These are phyloP conservation scores for Ceratocystis eucalypticola DNA, from an alignment of 2,329 filamentous ascomycete species.

Conservation along the genomic window DNA sequence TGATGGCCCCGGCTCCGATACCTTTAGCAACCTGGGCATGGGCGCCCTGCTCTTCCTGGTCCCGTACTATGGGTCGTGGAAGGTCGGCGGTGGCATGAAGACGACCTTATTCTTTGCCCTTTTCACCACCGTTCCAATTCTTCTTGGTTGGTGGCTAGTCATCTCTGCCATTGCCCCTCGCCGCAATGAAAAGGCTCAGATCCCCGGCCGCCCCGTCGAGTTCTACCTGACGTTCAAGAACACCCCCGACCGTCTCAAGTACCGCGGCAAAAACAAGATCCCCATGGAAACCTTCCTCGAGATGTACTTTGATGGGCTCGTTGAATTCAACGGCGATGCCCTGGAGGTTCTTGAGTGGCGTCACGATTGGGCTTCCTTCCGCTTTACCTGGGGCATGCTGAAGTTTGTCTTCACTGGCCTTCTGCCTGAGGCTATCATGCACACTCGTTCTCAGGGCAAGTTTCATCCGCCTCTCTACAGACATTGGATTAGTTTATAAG, in stretches of 20 bases:
- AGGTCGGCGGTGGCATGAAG: slow-evolving; percentile 71
- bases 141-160: slow-evolving; percentile 63
- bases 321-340: slow-evolving; percentile 88
- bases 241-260: slow-evolving; percentile 47
- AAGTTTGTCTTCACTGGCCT: slow-evolving; percentile 79
- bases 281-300: slow-evolving; percentile 91
- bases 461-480: not conserved
- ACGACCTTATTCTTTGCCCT: slow-evolving; percentile 81
- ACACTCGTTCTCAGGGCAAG: slow-evolving; percentile 66
- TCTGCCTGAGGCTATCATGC: slow-evolving; percentile 81
- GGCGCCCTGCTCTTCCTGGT: slow-evolving; percentile 54
- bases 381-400: slow-evolving; percentile 74
- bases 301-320: slow-evolving; percentile 92
- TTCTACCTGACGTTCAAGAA: slow-evolving; percentile 78
- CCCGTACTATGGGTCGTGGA: slow-evolving; percentile 70
- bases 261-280: slow-evolving; percentile 66
- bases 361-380: slow-evolving; percentile 94
- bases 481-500: not conserved
- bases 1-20: slow-evolving; percentile 69
- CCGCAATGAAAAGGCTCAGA: slow-evolving; percentile 81
- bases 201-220: slow-evolving; percentile 76
- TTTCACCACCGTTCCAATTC: slow-evolving; percentile 66
- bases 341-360: slow-evolving; percentile 85
- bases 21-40: slow-evolving; percentile 74
- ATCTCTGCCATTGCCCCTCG: slow-evolving; percentile 71